Evolutionary conservation across 805 yeast genomes (phyloP).

Genomic region (Teunomyces gatunensis): DNA sequence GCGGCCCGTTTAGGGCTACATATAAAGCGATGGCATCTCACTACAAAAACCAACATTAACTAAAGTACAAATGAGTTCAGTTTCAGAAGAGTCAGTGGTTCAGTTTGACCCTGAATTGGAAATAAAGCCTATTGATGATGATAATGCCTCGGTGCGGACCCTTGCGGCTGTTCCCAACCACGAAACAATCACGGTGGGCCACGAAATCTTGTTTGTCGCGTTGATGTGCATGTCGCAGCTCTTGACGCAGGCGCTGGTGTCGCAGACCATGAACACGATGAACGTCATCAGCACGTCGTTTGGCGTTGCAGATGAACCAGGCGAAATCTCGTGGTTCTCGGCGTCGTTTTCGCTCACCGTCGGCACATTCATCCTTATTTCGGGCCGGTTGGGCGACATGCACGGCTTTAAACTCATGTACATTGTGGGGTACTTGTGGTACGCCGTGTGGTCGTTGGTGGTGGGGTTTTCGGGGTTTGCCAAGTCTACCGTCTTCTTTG

Average conservation of each 20-base stretch:
- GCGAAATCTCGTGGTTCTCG: slow-evolving; percentile 35
- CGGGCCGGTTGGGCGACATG: slow-evolving; percentile 35
- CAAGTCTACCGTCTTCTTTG: slow-evolving; percentile 22
- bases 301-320: slow-evolving; percentile 21
- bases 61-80: background rate
- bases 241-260: slow-evolving; percentile 28
- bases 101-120: background rate
- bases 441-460: slow-evolving; percentile 21
- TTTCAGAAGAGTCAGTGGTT: background rate
- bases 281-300: slow-evolving; percentile 20
- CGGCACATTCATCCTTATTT: slow-evolving; percentile 34
- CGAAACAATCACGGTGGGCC: slow-evolving; percentile 19
- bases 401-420: slow-evolving; percentile 32
- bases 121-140: background rate
- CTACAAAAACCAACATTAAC: no score
- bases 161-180: slow-evolving; percentile 2
- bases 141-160: background rate
- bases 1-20: background rate
- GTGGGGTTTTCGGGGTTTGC: slow-evolving; percentile 28
- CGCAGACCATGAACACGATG: slow-evolving; percentile 25
- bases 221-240: slow-evolving; percentile 27
- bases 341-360: slow-evolving; percentile 34
- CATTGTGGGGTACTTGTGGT: slow-evolving; percentile 23
- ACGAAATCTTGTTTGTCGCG: slow-evolving; percentile 23
- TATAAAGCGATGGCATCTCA: background rate